Evolutionary conservation across 2,329 filamentous ascomycete species (phyloP), one percentile per base, ranked within the genome.

Genomic region (Aureobasidium leucospermi): DNA sequence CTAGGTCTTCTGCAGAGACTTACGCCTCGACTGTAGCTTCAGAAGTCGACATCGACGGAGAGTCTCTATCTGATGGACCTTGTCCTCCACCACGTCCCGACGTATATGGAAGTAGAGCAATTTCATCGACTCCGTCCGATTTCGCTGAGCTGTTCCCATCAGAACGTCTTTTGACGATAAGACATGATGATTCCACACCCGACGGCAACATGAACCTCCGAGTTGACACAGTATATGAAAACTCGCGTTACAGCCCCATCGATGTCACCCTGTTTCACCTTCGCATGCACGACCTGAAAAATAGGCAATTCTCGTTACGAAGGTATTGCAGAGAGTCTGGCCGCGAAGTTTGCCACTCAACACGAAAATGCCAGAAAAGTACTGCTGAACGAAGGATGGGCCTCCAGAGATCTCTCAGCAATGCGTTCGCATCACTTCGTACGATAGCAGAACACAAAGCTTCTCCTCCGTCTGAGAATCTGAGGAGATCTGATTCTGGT

Each of bases 181-280:
- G 88, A 31, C 93, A 97, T 70, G 94, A 97, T 70, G 90, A 96
- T 73, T 85, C 89, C 51, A 94, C 91, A 0, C 75, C 86, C 4
- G 93, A 99, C 71, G 93, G 93, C 38, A 96, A 96, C 78, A 95
- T 96, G 90, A 97, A 97, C 71, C 80, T 99, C 60, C 86, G 92
- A 34, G 81, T 97, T 61, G 92, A 96, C 70, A 93, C 90, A 6
- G 79, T 88, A 63, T 82, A 89, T 47, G 74, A 77, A 29, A 75
- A 78, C 29, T 36, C 59, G 6, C 61, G 36, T 23, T 32, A 23
- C 23, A 48, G 29, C 16, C 41, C 58, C 4, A 80, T 81, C 29
- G 84, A 85, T 66, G 83, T 88, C 67, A 89, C 85, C 5, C 85
- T 99, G 49, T 97, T 96, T 75, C 93, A 99, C 73, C 79, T 97